Percentiles rank a stretch among this genome's conserved stretches.
These are phyloP conservation scores for Litsea cubeba DNA, from an alignment of 164 flowering plant species.

Conservation along the genomic window DNA sequence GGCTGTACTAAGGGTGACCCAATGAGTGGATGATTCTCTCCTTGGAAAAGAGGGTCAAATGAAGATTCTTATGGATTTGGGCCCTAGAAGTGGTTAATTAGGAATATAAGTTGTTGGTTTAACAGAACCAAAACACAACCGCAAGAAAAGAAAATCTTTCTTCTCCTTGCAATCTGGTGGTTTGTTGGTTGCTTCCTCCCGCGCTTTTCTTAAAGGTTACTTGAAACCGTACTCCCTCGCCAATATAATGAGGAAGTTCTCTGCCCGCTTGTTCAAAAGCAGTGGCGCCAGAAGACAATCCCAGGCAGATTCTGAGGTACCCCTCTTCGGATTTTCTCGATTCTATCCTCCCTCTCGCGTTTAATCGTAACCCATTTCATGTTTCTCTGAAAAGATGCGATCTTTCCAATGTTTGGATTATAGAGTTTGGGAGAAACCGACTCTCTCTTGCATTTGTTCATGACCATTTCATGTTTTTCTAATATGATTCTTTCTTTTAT, in stretches of 20 bases:
- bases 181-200: constrained; percentile 27
- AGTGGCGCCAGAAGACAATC: constrained; percentile 15
- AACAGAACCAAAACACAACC: too few species aligned
- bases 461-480: not conserved
- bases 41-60: too few species aligned
- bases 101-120: too few species aligned
- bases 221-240: constrained; percentile 12
- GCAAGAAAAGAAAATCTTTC: too few species aligned
- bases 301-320: constrained; percentile 23
- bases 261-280: constrained; percentile 30
- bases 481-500: not conserved
- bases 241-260: constrained; percentile 40
- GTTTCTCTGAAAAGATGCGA: not conserved
- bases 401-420: not conserved
- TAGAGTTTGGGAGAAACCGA: constrained; percentile 24
- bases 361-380: not conserved
- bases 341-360: not conserved
- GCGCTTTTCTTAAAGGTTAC: constrained; percentile 44
- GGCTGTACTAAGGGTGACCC: too few species aligned
- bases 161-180: not conserved
- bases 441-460: too few species aligned
- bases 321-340: not conserved
- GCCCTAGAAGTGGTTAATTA: too few species aligned
- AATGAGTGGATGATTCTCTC: too few species aligned
- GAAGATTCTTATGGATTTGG: too few species aligned